Base-by-base conservation (phyloP, 106 monocot genomes). In the Phalaenopsis equestris region DNA sequence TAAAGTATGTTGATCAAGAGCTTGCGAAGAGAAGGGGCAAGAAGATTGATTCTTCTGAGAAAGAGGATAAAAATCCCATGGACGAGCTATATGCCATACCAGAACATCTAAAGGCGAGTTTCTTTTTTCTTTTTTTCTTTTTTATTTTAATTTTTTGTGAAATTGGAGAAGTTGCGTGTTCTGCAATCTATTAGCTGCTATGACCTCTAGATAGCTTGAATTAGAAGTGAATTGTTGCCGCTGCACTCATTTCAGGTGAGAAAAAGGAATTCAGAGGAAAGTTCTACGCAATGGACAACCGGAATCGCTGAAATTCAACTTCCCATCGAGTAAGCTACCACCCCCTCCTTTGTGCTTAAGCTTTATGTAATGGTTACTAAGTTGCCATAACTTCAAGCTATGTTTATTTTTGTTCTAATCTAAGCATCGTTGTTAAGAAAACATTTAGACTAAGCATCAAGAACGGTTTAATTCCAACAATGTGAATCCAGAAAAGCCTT, bases 231-330 rank as follows among this genome's bases (percentile, higher is more conserved):
- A 21, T 49, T 21, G 76, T 14, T 74, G 10, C 24, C 11, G 30
- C 8, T 76, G 49, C 24, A 48, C 48, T 30, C 17, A 48, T 48
- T 74, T 21, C 80, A 97, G 98, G 90, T 98, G 37, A 94, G 83
- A 89, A 94, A 90, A 84, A 94, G 92, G 81, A 94, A 94, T 82
- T 95, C 98, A n/a, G 89, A 93, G 68, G 98, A 99, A 81, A 99
- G 92, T 77, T 99, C 92, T 9, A 94, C 94, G 5, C 98, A 99
- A 75, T 99, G 98, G 98, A 99, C 98, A 7, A 99, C 98, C 16
- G 98, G 98, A 23, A 99, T 99, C 78, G 98, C 98, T 6, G 98
- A 98, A 81, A 82, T 98, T 81, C 94, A 98, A 58, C 94, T 98
- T 6, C 98, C 98, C 1, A 94, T 98, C 38, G 98, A 94, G 98